Evolutionary conservation across 2,329 filamentous ascomycete genomes (phyloP), one percentile per base, ranked within the genome.

Genomic region (Macrophomina pseudophaseolina): DNA sequence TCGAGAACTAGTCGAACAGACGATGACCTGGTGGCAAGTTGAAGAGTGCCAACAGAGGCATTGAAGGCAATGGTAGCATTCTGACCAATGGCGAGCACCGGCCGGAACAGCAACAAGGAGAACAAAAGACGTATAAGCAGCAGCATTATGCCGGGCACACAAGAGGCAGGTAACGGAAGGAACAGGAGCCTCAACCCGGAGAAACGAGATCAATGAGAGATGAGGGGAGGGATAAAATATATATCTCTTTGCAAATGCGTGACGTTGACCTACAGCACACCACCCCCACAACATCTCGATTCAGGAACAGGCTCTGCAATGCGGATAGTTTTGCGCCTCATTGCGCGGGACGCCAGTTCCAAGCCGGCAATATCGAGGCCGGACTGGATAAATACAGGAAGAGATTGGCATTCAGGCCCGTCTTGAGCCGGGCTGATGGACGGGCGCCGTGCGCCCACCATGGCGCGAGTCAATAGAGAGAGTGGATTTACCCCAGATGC

Each of bases 11-110:
- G 70, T 18, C 69, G 71, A 40, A 77, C 77, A 23, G 72, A 69
- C 4, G 74, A 75, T 42, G 69, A 70, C 38, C 70, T 68, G 14
- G 74, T 74, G 16, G 75, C 76, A 7, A 79, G 74, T 18, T 74
- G 69, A 35, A 72, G 68, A 60, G 71, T 71, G 11, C 77, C 80
- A 68, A 74, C 46, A 12, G 65, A 82, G 72, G 67, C 78, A 73
- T 70, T 80, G 76, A 83, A 83, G 18, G 76, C 75, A 58, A 86
- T 78, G 28, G 84, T 83, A 7, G 81, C 76, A 70, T 85, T 80
- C 71, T 87, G 85, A 53, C 84, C 83, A 63, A 86, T 78, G 40
- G 80, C 82, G 9, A 68, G 32, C 9, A 59, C 73, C 42, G 71
- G 16, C 3, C 48, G 14, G 11, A 46, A 16, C 14, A 68, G 40